These are phyloP conservation scores for Chrysanthemum lavandulifolium DNA, from an alignment of 129 eudicot species.

Conservation along the genomic window DNA sequence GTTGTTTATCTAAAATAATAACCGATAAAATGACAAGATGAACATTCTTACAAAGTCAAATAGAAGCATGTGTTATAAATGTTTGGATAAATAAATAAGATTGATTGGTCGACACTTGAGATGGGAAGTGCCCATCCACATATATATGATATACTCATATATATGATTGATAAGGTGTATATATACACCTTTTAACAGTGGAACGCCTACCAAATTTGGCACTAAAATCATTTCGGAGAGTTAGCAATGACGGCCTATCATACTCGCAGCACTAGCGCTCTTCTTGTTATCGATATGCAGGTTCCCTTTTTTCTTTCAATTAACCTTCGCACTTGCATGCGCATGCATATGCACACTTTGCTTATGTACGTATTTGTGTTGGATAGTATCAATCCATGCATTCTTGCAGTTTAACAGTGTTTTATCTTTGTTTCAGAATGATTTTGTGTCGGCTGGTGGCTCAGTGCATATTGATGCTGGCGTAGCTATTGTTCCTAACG, in stretches of 20 bases:
- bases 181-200: not conserved
- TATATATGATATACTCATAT: too few relatives aligned
- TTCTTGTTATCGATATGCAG: conserved; percentile 87
- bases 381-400: too few relatives aligned
- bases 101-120: too few relatives aligned
- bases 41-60: too few relatives aligned
- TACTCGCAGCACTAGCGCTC: conserved; percentile 59
- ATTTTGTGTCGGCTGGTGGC: conserved; percentile 56
- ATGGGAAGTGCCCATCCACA: too few relatives aligned
- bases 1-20: too few relatives aligned
- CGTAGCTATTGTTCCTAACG: conserved; percentile 68
- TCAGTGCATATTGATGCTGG: conserved; percentile 65
- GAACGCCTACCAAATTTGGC: not conserved
- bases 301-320: conserved; percentile 6
- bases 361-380: not conserved
- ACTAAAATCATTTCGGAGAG: not conserved
- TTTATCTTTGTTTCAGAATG: conserved; percentile 50
- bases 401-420: not conserved
- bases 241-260: conserved; percentile 20
- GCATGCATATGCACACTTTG: not conserved
- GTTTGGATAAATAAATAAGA: too few relatives aligned
- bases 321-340: not conserved
- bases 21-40: too few relatives aligned
- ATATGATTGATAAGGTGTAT: too few relatives aligned
- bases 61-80: too few relatives aligned